A percentile compares a stretch with the other conserved stretches of the same genome.
These are phyloP conservation scores for Mortierella sp. DNA, from an alignment of 371 early-diverging fungal species.

Conservation along the genomic window DNA sequence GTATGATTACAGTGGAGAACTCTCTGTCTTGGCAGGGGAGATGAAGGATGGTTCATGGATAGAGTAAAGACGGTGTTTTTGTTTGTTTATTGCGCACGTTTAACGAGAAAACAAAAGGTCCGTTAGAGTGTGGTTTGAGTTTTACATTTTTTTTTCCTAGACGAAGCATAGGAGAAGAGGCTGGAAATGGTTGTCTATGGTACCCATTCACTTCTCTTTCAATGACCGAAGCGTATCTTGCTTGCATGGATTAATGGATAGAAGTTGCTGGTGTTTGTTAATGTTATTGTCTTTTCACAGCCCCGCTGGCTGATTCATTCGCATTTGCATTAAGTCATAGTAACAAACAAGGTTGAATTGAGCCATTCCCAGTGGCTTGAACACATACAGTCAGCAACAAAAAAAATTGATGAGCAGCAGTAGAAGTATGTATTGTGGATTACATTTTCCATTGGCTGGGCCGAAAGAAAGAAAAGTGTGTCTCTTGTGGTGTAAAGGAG, in stretches of 20 bases:
- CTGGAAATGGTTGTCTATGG: neutral
- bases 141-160: neutral
- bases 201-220: neutral
- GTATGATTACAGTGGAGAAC: too few relatives aligned
- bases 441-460: neutral
- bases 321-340: neutral
- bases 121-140: neutral
- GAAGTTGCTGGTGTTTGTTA: neutral
- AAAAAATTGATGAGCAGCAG: conserved; percentile 2
- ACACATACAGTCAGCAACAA: neutral
- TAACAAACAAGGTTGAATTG: neutral
- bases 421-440: neutral
- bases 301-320: conserved; percentile 1
- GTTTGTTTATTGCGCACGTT: neutral
- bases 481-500: conserved; percentile 13
- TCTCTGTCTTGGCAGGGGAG: too few relatives aligned
- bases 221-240: neutral
- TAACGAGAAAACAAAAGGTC: neutral
- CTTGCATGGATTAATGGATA: too few relatives aligned
- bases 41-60: neutral
- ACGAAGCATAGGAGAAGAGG: neutral
- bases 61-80: neutral
- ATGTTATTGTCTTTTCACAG: neutral
- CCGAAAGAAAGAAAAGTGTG: neutral
- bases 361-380: neutral